These are phyloP conservation scores for Zangia roseola DNA, from an alignment of 768 basidiomycete species.

Conservation along the genomic window DNA sequence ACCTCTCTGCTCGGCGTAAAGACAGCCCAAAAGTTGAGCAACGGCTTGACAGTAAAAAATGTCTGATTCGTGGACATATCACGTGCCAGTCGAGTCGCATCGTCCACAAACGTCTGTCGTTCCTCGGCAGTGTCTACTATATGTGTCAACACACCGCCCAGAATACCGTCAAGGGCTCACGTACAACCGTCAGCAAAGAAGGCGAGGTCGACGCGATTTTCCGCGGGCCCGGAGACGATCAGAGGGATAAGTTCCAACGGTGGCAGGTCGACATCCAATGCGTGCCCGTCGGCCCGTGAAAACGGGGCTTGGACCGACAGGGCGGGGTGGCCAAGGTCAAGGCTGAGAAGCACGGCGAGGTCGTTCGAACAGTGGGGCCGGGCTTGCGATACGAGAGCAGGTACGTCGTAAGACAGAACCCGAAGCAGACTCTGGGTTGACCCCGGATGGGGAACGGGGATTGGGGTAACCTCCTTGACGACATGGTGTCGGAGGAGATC, in stretches of 20 bases:
- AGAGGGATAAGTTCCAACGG: constrained; percentile 57
- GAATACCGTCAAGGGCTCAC: constrained; percentile 23
- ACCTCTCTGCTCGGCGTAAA: constrained; percentile 74
- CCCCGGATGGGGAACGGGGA: constrained; percentile 12
- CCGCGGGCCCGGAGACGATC: constrained; percentile 56
- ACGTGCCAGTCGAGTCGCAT: constrained; percentile 62
- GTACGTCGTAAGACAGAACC: constrained; percentile 17
- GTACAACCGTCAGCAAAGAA: constrained; percentile 80
- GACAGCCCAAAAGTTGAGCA: constrained; percentile 81
- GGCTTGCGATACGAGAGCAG: constrained; percentile 15
- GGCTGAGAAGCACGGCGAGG: constrained; percentile 4
- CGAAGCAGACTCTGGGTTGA: constrained; percentile 15
- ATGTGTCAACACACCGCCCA: background rate
- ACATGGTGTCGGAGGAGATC: constrained; percentile 7
- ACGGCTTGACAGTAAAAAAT: constrained; percentile 70
- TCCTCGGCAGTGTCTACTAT: constrained; percentile 54
- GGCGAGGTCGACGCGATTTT: constrained; percentile 69
- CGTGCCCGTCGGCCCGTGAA: background rate
- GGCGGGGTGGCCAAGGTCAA: background rate
- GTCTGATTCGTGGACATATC: constrained; percentile 75
- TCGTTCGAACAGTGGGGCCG: constrained; percentile 26
- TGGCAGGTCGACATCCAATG: constrained; percentile 30
- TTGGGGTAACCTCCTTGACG: constrained; percentile 7
- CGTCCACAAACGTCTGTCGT: constrained; percentile 59
- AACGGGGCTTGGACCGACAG: constrained; percentile 11